A percentile compares a stretch with the other conserved stretches of the same genome.
These are phyloP conservation scores for Debaryomyces robertsiae DNA, from an alignment of 1,139 yeast species.

Conservation along the genomic window DNA sequence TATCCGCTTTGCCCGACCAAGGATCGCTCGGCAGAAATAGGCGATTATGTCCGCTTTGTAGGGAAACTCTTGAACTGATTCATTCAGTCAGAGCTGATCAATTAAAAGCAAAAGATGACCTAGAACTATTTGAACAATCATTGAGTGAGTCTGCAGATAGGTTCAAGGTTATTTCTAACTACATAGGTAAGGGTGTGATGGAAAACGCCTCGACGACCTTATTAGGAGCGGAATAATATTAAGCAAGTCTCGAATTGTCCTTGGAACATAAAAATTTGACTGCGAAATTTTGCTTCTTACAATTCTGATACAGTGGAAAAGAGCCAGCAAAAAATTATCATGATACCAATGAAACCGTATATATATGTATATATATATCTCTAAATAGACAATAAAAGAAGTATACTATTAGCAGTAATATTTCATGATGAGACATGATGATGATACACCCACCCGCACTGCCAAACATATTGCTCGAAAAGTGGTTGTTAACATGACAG, in stretches of 20 bases:
- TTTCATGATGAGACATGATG: background rate
- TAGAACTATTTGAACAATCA: slow-evolving; percentile 62
- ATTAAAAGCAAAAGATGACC: slow-evolving; percentile 59
- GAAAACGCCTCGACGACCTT: slow-evolving; percentile 40
- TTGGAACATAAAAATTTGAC: background rate
- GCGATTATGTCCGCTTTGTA: slow-evolving; percentile 70
- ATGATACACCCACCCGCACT: slow-evolving; percentile 2
- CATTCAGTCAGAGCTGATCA: slow-evolving; percentile 62
- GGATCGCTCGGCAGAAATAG: slow-evolving; percentile 14
- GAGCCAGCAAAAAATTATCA: background rate
- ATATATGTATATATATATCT: slow-evolving; percentile 1
- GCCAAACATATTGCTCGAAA: slow-evolving; percentile 10
- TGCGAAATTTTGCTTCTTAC: slow-evolving; percentile 7
- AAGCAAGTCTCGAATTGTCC: background rate
- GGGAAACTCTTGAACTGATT: slow-evolving; percentile 67
- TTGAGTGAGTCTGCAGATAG: slow-evolving; percentile 63
- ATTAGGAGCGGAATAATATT: slow-evolving; percentile 13
- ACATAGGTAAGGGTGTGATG: slow-evolving; percentile 86
- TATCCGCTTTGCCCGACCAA: slow-evolving; percentile 15
- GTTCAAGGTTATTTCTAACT: slow-evolving; percentile 76
- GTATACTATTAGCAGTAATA: slow-evolving; percentile 4
- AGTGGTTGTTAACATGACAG: slow-evolving; percentile 10
- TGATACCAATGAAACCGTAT: background rate
- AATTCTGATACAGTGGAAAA: slow-evolving; percentile 4
- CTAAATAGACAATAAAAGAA: background rate